These are phyloP conservation scores for Ajuga reptans DNA, from an alignment of 305 asterid genomes.

Conservation along the genomic window DNA sequence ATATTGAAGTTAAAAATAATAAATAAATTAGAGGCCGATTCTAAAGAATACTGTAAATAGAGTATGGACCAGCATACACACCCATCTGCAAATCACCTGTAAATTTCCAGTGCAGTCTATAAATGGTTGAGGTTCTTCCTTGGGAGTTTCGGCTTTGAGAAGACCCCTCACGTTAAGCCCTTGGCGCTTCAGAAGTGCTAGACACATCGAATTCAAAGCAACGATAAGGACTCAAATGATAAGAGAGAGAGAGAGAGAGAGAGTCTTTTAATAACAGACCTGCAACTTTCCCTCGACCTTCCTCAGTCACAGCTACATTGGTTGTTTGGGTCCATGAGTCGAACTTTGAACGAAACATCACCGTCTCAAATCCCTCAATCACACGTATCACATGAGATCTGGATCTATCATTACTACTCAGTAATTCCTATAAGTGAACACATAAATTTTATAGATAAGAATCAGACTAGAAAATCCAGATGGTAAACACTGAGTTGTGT, in stretches of 20 bases:
- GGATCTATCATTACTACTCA: constrained; percentile 35
- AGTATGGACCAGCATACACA: constrained; percentile 10
- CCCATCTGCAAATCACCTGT: constrained; percentile 52
- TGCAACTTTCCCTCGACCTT: constrained; percentile 91
- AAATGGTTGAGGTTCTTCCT: constrained; percentile 78
- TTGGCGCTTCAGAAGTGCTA: constrained; percentile 94
- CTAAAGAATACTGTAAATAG: not conserved
- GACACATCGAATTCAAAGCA: constrained; percentile 25
- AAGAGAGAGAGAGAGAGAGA: no score
- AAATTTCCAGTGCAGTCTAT: constrained; percentile 95
- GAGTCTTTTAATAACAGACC: constrained; percentile 34
- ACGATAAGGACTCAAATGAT: constrained; percentile 16
- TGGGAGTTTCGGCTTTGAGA: constrained; percentile 80
- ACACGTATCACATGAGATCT: constrained; percentile 39
- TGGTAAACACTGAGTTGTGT: not conserved
- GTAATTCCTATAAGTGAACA: constrained; percentile 32
- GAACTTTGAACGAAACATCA: constrained; percentile 56
- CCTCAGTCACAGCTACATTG: constrained; percentile 56
- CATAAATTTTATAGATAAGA: constrained; percentile 4
- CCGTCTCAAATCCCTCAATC: constrained; percentile 83
- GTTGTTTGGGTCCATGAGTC: constrained; percentile 61
- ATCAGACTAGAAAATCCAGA: not conserved
- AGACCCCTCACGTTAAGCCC: constrained; percentile 95
- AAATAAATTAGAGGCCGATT: no score
- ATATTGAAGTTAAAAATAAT: not conserved